Base-by-base conservation (phyloP, 768 basidiomycete genomes). In the Boletus fagicola region DNA sequence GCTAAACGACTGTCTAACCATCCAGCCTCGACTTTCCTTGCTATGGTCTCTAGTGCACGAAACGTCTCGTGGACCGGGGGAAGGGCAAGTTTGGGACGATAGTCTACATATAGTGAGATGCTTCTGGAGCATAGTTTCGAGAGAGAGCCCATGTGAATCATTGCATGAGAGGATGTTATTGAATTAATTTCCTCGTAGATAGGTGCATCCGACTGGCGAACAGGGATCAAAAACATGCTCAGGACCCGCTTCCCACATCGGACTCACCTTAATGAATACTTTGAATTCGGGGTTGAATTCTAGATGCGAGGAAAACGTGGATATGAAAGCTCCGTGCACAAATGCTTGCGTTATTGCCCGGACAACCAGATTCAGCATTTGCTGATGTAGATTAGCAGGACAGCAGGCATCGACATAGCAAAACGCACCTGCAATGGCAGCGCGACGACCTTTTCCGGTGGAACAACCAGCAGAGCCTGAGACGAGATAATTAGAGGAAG, bases 291-390 rank as follows among this genome's bases (percentile, higher is more conserved):
- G 38, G 20, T 57, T 46, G 2, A 11, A 33, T 68, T 74, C 42
- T 53, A 74, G 71, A 33, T 73, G 65, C 38, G 78, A 56, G 64
- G 77, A n/a, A 24, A 79, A 71, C 6, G 74, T 65, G 1, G 77
- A 74, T 24, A 88, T 68, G 64, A 87, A 88, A 4, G 72, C 69
- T 20, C 88, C 87, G 13, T 77, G 73, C 11, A 74, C 74, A 65
- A 88, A 88, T 0, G 85, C 71, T n/a, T 78, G 72, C 24, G 78
- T 74, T 53, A 88, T 80, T 11, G 80, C 79, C 0, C 79, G 76
- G 30, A 78, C 76, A 11, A 71, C 62, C 15, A 80, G 59, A 35
- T 54, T 65, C 11, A 72, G 46, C 71, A 78, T 62, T 53, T 63
- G 64, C 59, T 62, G 18, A 35, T 7, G 26, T 35, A 45, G 5